Percentiles rank a stretch among this genome's conserved stretches.
phyloP scores from a whole-genome alignment of 164 flowering plant species.

The Houttuynia cordata region DNA sequence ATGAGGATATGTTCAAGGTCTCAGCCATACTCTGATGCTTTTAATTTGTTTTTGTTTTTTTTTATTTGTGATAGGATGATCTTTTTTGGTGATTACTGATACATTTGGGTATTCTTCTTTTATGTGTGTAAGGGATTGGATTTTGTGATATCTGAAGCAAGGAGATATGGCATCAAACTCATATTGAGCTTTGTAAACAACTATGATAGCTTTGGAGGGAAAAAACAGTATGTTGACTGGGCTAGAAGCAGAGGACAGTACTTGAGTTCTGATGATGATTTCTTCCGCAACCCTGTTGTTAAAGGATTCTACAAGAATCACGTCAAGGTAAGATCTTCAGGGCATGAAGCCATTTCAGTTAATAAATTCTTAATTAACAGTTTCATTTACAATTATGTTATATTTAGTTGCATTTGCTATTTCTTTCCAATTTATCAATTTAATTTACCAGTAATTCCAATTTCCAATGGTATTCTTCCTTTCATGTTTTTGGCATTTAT shows the following conservation, averaged over 20 bases:
- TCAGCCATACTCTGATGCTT: background rate
- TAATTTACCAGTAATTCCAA: no score
- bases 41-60: background rate
- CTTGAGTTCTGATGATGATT: conserved; percentile 55
- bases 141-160: conserved; percentile 66
- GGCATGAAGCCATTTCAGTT: background rate
- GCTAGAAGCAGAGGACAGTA: conserved; percentile 55
- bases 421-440: no score
- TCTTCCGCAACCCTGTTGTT: conserved; percentile 50
- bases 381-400: no score
- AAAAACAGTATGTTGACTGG: conserved; percentile 69
- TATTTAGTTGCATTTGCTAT: no score
- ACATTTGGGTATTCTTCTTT: background rate
- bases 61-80: background rate
- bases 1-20: conserved; percentile 73
- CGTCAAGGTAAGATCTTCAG: conserved; percentile 30
- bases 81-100: background rate
- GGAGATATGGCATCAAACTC: conserved; percentile 50
- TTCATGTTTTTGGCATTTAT: no score
- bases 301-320: conserved; percentile 66
- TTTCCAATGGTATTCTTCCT: no score
- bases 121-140: conserved; percentile 29
- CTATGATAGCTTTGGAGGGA: conserved; percentile 59
- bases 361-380: no score
- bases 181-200: conserved; percentile 67